These are phyloP conservation scores for Syzygium jambos DNA, from an alignment of 345 rosid genomes.

Conservation along the genomic window DNA sequence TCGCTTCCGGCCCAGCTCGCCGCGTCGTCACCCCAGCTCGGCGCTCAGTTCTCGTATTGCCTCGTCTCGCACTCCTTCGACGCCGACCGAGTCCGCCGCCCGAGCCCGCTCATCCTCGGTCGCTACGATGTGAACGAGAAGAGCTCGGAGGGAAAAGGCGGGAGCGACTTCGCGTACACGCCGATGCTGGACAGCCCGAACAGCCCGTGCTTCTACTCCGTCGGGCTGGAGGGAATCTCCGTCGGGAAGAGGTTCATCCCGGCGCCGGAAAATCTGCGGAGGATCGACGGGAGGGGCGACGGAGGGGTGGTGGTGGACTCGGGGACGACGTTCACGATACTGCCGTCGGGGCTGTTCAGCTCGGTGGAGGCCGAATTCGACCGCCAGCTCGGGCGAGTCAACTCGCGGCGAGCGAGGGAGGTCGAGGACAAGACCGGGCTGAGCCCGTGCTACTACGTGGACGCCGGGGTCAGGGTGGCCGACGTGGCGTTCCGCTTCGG, in stretches of 20 bases:
- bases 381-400: conserved; percentile 41
- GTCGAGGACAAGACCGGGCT: conserved; percentile 36
- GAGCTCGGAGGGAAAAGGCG: neutral
- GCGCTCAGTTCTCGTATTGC: conserved; percentile 82
- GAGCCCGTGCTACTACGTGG: conserved; percentile 66
- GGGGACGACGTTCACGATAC: conserved; percentile 92
- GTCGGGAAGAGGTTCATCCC: conserved; percentile 62
- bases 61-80: conserved; percentile 84
- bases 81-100: conserved; percentile 45
- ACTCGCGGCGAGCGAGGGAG: conserved; percentile 31
- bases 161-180: conserved; percentile 35
- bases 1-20: conserved; percentile 81
- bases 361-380: conserved; percentile 61
- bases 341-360: conserved; percentile 57
- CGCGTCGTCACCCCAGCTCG: conserved; percentile 49
- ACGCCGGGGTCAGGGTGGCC: conserved; percentile 37
- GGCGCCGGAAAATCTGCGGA: conserved; percentile 47
- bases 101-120: conserved; percentile 92
- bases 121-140: neutral
- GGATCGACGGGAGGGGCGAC: conserved; percentile 45
- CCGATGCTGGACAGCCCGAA: conserved; percentile 62
- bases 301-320: conserved; percentile 96
- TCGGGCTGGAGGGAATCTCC: conserved; percentile 75
- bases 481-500: conserved; percentile 47
- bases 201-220: conserved; percentile 76